Conservation (phyloP, 1,139 yeast species). For the Taiozyma sp. region DNA sequence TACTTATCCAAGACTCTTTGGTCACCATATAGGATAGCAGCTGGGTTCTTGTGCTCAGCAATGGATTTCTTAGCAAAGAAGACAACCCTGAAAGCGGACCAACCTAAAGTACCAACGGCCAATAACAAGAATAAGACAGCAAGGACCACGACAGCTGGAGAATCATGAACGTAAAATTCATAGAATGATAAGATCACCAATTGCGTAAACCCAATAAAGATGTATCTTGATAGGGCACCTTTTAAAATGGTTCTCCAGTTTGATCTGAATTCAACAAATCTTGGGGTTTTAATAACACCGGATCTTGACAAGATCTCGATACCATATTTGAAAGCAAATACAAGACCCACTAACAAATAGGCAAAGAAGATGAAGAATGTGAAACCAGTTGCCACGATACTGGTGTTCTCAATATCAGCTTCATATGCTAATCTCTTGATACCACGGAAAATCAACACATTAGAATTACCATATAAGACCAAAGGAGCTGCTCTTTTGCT, state of each 20-base stretch:
- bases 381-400: constrained; percentile 71
- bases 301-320: constrained; percentile 40
- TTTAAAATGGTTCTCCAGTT: constrained; percentile 54
- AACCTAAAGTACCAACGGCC: constrained; percentile 49
- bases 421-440: constrained; percentile 67
- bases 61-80: constrained; percentile 54
- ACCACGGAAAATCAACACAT: constrained; percentile 64
- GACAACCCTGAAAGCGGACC: constrained; percentile 57
- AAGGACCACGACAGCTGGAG: constrained; percentile 70
- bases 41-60: constrained; percentile 58
- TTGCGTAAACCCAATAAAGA: constrained; percentile 75
- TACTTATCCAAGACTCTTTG: constrained; percentile 57
- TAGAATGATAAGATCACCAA: constrained; percentile 62
- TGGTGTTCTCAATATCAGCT: constrained; percentile 66
- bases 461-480: constrained; percentile 37
- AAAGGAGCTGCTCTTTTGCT: constrained; percentile 28
- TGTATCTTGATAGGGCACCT: constrained; percentile 65
- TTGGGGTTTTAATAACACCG: constrained; percentile 43
- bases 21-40: constrained; percentile 74
- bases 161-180: constrained; percentile 69
- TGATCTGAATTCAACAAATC: constrained; percentile 44
- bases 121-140: constrained; percentile 60
- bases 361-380: constrained; percentile 71
- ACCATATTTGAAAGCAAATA: constrained; percentile 44
- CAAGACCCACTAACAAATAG: constrained; percentile 50